A percentile compares a stretch with the other conserved stretches of the same genome.
These are phyloP conservation scores for Trichomonas gallinae DNA, from an alignment of 208 protist species.

Conservation along the genomic window DNA sequence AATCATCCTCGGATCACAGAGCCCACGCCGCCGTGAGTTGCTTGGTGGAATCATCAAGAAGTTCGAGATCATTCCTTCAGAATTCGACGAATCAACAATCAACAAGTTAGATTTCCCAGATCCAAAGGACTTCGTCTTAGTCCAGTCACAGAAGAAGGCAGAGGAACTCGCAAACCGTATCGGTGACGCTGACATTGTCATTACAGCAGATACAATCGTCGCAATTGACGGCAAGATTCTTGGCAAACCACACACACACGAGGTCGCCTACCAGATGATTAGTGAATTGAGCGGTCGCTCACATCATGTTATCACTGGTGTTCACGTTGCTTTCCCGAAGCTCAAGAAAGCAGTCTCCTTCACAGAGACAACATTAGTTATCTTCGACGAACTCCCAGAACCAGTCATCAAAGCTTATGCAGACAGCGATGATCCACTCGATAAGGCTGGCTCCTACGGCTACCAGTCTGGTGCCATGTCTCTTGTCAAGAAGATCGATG, in stretches of 20 bases:
- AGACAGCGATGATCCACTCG: neutral
- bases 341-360: neutral
- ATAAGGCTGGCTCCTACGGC: neutral
- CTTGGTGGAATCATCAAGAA: neutral
- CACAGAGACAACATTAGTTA: neutral
- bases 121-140: neutral
- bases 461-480: neutral
- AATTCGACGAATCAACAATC: constrained; percentile 16
- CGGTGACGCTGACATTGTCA: neutral
- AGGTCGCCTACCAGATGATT: neutral
- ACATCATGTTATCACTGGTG: neutral
- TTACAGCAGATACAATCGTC: constrained; percentile 10
- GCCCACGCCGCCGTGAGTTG: neutral
- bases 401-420: neutral
- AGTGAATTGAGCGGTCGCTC: neutral
- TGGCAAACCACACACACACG: neutral
- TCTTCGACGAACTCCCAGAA: neutral
- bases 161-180: neutral
- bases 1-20: neutral
- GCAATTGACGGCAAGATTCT: neutral
- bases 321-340: neutral
- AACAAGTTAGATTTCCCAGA: neutral
- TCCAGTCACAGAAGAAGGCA: neutral
- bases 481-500: constrained; percentile 15
- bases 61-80: constrained; percentile 9